phyloP scores from a whole-genome alignment of 139 green algal genomes.

The Coccomyxa sp. region DNA sequence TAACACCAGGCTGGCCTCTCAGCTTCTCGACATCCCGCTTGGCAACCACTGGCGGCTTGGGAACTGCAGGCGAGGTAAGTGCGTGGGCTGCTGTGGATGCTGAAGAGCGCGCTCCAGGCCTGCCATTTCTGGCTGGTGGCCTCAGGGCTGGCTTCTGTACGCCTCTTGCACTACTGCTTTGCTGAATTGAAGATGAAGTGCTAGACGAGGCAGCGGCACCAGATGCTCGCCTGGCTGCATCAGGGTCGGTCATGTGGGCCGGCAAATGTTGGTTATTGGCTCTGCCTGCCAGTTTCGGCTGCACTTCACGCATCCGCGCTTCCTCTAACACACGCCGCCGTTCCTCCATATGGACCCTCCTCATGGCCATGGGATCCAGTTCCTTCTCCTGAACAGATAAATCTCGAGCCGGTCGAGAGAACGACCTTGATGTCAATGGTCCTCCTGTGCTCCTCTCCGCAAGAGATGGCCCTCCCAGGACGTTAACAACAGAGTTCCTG shows the following conservation, averaged over 20 bases:
- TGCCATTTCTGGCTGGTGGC: neutral
- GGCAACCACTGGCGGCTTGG: neutral
- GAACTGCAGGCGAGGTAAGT: neutral
- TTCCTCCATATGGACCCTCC: neutral
- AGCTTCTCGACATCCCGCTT: neutral
- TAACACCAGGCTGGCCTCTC: too few species aligned
- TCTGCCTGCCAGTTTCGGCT: too few species aligned
- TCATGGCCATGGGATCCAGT: neutral
- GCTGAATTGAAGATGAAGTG: too few species aligned
- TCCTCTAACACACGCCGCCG: neutral
- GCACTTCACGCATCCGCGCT: too few species aligned
- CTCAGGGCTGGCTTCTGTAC: neutral
- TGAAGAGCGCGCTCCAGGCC: neutral
- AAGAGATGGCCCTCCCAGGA: too few species aligned
- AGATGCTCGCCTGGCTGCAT: neutral
- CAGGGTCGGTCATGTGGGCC: neutral
- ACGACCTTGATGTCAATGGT: too few species aligned
- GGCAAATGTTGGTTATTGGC: neutral
- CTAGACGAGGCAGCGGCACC: neutral
- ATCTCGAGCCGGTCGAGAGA: too few species aligned
- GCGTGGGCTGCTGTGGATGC: neutral
- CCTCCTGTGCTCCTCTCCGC: too few species aligned
- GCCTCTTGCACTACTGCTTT: too few species aligned
- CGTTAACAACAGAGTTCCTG: too few species aligned
- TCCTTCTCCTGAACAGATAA: neutral